Percentiles rank a stretch among this genome's conserved stretches.
Evolutionary conservation across 257 asterid genomes (phyloP).

Genomic region (Fraxinus quadrangulata): DNA sequence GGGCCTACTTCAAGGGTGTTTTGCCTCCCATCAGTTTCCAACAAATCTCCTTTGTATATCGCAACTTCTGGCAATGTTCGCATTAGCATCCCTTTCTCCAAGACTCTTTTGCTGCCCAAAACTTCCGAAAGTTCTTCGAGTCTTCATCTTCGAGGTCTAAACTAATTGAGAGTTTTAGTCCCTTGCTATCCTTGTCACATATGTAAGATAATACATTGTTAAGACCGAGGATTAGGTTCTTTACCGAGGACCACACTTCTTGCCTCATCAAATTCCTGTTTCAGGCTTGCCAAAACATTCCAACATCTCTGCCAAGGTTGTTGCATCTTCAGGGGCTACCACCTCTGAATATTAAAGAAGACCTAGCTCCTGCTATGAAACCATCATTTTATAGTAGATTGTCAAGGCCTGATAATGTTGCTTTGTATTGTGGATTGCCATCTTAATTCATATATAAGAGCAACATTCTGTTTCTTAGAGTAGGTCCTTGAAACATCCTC

Average conservation of each 20-base stretch:
- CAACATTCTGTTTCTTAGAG: not conserved
- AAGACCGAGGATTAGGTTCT: not conserved
- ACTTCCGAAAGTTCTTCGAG: not conserved
- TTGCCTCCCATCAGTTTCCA: not conserved
- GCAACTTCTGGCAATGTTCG: not conserved
- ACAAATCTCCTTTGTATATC: not conserved
- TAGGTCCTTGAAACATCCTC: not conserved
- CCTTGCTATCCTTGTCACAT: not conserved
- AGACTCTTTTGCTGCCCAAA: not conserved
- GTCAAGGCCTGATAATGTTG: not conserved
- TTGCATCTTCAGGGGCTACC: not conserved
- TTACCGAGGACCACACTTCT: not conserved
- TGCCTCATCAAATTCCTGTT: not conserved
- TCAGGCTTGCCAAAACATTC: not conserved
- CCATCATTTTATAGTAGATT: not conserved
- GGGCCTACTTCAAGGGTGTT: not conserved
- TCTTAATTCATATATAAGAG: not conserved
- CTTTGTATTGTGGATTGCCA: constrained; percentile 1
- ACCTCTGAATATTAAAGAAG: not conserved
- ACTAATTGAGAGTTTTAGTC: not conserved
- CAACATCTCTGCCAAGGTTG: not conserved
- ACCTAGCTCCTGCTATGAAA: not conserved
- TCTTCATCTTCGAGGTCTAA: not conserved
- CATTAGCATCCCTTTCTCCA: not conserved
- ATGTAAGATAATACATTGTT: not conserved